These are phyloP conservation scores for Lepraria neglecta DNA, from an alignment of 495 filamentous ascomycete species.

Conservation along the genomic window DNA sequence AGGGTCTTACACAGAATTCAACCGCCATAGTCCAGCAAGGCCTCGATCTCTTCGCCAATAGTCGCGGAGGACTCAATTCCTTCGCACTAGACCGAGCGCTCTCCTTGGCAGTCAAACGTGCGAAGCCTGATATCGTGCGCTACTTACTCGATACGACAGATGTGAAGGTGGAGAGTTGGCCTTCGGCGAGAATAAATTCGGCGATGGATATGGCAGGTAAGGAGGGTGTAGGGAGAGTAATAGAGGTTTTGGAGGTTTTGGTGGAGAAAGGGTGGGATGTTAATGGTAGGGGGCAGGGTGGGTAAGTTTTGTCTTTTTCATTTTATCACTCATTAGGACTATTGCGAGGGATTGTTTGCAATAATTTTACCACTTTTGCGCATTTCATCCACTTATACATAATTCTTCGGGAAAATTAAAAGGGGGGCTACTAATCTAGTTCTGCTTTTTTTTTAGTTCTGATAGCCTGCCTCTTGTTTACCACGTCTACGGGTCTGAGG, in stretches of 20 bases:
- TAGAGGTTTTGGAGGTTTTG: conserved; percentile 3
- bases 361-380: no score
- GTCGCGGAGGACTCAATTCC: not conserved
- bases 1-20: not conserved
- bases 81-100: not conserved
- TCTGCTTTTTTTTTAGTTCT: not conserved
- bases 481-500: not conserved
- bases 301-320: no score
- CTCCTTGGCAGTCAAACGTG: not conserved
- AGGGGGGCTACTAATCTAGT: not conserved
- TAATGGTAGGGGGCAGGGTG: not conserved
- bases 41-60: conserved; percentile 4
- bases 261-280: conserved; percentile 1
- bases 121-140: conserved; percentile 2
- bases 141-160: not conserved
- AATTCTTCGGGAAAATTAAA: not conserved
- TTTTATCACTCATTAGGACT: no score
- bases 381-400: not conserved
- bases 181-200: not conserved
- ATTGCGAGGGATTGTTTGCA: no score
- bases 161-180: not conserved
- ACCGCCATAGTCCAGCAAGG: not conserved
- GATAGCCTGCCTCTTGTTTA: not conserved
- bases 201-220: not conserved
- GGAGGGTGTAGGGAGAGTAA: not conserved